Evolutionary conservation across 2,329 filamentous ascomycete species (phyloP).

Genomic region (Alternaria ventricosa): DNA sequence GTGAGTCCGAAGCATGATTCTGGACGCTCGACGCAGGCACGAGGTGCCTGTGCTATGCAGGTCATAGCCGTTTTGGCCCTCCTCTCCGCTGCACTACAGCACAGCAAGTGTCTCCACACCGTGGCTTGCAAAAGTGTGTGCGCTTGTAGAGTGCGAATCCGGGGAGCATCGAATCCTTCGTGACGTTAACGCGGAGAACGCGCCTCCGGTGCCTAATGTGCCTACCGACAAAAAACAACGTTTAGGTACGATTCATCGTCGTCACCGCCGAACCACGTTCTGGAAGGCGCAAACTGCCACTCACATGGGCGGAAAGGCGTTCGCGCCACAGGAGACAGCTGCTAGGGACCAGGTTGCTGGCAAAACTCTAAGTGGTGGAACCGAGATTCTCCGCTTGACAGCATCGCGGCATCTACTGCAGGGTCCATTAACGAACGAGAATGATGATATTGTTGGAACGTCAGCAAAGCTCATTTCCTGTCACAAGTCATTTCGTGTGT

Average conservation of each 20-base stretch:
- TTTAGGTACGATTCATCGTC: not conserved
- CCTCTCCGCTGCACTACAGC: not conserved
- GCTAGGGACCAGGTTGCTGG: not conserved
- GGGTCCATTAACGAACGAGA: not conserved
- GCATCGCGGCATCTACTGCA: not conserved
- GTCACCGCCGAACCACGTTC: not conserved
- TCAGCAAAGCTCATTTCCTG: not conserved
- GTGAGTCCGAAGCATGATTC: not conserved
- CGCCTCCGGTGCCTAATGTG: constrained; percentile 5
- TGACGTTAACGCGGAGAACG: constrained; percentile 5
- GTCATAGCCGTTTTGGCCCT: not conserved
- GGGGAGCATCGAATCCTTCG: constrained; percentile 1
- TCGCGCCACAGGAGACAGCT: not conserved
- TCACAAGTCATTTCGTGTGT: not conserved
- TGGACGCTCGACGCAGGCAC: constrained; percentile 2
- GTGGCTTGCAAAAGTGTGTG: constrained; percentile 4
- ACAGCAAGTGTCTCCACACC: constrained; percentile 1
- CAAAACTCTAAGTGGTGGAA: constrained; percentile 6
- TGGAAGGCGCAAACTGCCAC: not conserved
- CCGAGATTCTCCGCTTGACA: not conserved
- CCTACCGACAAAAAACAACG: not conserved
- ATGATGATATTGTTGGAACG: not conserved
- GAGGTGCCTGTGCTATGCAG: constrained; percentile 1
- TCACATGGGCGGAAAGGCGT: not conserved
- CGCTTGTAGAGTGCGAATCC: constrained; percentile 2